phyloP scores from a whole-genome alignment of 768 basidiomycete species.

The Fistulinella prunicolor region DNA sequence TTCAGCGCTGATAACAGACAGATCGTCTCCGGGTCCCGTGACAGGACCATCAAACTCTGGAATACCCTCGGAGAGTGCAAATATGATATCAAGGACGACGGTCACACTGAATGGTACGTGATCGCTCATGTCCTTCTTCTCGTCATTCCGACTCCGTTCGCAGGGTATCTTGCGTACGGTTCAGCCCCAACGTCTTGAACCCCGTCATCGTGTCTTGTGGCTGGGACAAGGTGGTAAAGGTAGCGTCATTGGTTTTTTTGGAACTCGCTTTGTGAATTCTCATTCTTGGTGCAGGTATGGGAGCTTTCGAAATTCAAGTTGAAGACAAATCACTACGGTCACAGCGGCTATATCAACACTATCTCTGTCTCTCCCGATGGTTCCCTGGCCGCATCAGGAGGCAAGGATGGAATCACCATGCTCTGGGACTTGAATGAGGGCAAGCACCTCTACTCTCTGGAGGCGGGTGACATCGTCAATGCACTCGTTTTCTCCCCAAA shows the following conservation, averaged over 20 bases:
- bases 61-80: conserved; percentile 99
- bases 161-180: conserved; percentile 99
- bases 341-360: conserved; percentile 99
- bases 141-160: neutral
- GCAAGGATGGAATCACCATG: conserved; percentile 99
- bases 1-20: conserved; percentile 99
- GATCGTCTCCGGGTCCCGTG: conserved; percentile 97
- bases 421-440: conserved; percentile 99
- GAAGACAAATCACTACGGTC: conserved; percentile 99
- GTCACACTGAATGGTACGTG: conserved; percentile 87
- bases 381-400: conserved; percentile 97
- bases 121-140: neutral
- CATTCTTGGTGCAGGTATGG: conserved; percentile 78
- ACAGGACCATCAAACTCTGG: conserved; percentile 98
- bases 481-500: conserved; percentile 99
- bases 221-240: conserved; percentile 99
- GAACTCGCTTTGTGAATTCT: conserved; percentile 3
- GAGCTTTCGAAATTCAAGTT: conserved; percentile 99
- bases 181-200: conserved; percentile 96
- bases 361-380: conserved; percentile 98
- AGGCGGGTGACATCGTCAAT: conserved; percentile 98
- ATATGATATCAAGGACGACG: conserved; percentile 98
- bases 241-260: conserved; percentile 37
- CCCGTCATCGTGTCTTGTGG: conserved; percentile 98
- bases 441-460: conserved; percentile 99